Base-by-base conservation (phyloP, 2,329 filamentous ascomycete genomes). In the Didymella lethalis region DNA sequence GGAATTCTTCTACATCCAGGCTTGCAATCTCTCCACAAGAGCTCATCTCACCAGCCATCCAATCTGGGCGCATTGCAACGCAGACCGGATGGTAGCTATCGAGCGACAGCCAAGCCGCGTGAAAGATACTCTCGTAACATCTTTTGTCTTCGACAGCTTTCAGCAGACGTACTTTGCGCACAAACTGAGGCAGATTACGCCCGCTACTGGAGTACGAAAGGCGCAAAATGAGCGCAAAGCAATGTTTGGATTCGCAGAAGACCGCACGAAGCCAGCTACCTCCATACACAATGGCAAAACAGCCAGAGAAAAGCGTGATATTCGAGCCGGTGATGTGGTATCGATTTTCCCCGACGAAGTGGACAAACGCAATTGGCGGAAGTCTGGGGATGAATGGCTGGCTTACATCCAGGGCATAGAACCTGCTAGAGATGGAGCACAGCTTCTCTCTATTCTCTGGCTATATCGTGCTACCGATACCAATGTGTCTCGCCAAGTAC, bases 401-500 rank as follows among this genome's bases (percentile, higher is more conserved):
- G 89, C 86, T 0, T 86, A 90, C 28, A 87, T 95, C 0, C 89
- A 91, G 56, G 77, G 82, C 8, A 51, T 72, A 0, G 68, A 67
- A 25, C 11, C 31, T 3, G 7, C 70, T 2, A 64, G 71, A 4
- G 65, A 58, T 2, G 80, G 81, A 0, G 75, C 73, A 0, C 77
- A 78, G 28, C 58, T 57, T 1, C 85, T 93, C 11, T 83, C 88
- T 54, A 84, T 93, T 0, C 81, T 90, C 1, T 95, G 91, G 91
- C 79, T 95, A 0, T 94, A 93, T 64, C 81, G 85, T 2, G 85
- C 91, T 0, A 79, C 81, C 0, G 88, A 95, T 53, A 95, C 92
- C 0, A 84, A 88, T 92, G 43, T 85, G 83, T 0, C 77, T 84
- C 6, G 87, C 88, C 76, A 83, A 82, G 10, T 96, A 94, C 65